These are phyloP conservation scores for Exophiala bonariae DNA, from an alignment of 2,329 filamentous ascomycete genomes.

Conservation along the genomic window DNA sequence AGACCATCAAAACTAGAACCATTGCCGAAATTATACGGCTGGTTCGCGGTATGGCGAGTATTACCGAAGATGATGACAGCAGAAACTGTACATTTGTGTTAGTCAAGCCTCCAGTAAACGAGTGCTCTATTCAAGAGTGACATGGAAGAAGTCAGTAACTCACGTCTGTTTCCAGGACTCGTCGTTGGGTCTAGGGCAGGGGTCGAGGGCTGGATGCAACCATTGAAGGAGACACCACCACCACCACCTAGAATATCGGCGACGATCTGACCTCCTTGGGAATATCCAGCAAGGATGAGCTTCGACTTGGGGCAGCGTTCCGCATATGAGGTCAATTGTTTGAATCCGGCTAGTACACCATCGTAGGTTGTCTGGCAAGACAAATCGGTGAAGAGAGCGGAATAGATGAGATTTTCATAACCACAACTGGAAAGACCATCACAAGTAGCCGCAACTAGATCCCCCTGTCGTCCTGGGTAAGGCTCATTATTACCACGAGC, in stretches of 20 bases:
- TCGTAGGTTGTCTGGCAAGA: slow-evolving; percentile 2
- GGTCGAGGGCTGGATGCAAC: slow-evolving; percentile 1
- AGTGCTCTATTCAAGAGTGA: too few relatives aligned
- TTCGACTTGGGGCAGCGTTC: slow-evolving; percentile 30
- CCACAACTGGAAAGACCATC: slow-evolving; percentile 5
- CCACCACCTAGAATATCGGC: slow-evolving; percentile 31
- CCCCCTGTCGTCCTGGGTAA: slow-evolving; percentile 12
- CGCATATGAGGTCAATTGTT: slow-evolving; percentile 5
- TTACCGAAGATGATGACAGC: slow-evolving; percentile 7
- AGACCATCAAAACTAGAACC: slow-evolving; percentile 8
- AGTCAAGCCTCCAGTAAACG: too few relatives aligned
- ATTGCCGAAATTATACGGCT: slow-evolving; percentile 6
- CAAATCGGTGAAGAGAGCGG: not conserved
- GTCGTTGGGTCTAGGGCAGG: not conserved
- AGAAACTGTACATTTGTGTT: not conserved
- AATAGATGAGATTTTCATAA: slow-evolving; percentile 13
- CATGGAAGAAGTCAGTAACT: too few relatives aligned
- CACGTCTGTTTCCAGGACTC: slow-evolving; percentile 1
- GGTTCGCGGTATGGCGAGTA: slow-evolving; percentile 3
- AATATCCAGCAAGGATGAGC: slow-evolving; percentile 34
- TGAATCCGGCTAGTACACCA: not conserved
- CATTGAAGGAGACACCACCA: slow-evolving; percentile 15
- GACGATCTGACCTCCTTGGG: slow-evolving; percentile 33
- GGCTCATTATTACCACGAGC: slow-evolving; percentile 12
- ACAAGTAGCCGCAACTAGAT: slow-evolving; percentile 4